These are phyloP conservation scores for Scedosporium apiospermum DNA, from an alignment of 2,329 filamentous ascomycete species.

Conservation along the genomic window DNA sequence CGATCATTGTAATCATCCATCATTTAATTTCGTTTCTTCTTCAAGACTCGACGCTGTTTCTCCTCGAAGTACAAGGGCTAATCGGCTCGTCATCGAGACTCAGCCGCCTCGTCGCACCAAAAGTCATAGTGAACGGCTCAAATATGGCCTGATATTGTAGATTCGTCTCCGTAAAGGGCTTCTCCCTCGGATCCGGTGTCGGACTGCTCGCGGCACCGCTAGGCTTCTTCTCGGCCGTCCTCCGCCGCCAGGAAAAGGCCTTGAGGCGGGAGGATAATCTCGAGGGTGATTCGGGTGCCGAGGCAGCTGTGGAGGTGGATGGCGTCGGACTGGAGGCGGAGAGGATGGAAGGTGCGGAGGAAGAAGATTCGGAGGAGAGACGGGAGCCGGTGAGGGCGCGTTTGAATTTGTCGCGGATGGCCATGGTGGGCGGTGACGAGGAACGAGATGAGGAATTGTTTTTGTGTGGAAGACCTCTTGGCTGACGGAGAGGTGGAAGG, in stretches of 20 bases:
- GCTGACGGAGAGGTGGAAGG: too few species aligned
- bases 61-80: slow-evolving; percentile 9
- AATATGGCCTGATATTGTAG: slow-evolving; percentile 37
- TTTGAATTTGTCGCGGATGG: slow-evolving; percentile 32
- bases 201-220: slow-evolving; percentile 8
- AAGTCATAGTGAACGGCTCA: slow-evolving; percentile 34
- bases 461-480: neutral
- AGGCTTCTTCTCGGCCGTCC: slow-evolving; percentile 7
- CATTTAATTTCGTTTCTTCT: too few species aligned
- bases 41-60: slow-evolving; percentile 2
- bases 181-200: slow-evolving; percentile 31
- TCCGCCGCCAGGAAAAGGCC: slow-evolving; percentile 11
- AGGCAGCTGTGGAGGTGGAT: slow-evolving; percentile 17
- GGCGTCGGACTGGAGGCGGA: slow-evolving; percentile 16
- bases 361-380: slow-evolving; percentile 17
- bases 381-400: slow-evolving; percentile 28
- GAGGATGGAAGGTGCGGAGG: slow-evolving; percentile 18
- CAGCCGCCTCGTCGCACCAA: slow-evolving; percentile 24
- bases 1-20: too few species aligned
- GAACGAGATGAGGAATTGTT: neutral
- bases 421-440: slow-evolving; percentile 19
- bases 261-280: slow-evolving; percentile 21
- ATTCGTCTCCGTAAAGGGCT: slow-evolving; percentile 34
- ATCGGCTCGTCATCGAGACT: slow-evolving; percentile 8
- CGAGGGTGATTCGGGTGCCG: slow-evolving; percentile 20